Base-by-base conservation (phyloP, 768 basidiomycete species). In the Candolleomyces efflorescens region DNA sequence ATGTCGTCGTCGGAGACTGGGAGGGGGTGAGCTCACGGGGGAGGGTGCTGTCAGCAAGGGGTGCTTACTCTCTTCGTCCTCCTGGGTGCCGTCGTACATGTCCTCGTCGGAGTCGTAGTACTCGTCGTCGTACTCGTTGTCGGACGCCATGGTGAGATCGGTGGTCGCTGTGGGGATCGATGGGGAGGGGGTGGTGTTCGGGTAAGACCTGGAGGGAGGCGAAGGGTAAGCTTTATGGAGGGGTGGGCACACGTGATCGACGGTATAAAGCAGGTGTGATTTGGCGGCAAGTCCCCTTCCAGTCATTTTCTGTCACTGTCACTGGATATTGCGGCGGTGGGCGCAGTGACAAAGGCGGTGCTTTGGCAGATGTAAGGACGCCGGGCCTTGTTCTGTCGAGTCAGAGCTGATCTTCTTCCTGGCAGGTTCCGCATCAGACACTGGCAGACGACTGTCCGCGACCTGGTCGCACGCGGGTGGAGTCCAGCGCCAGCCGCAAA, bases 41-140 rank as follows among this genome's bases (percentile, higher is more conserved):
- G 17, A 44, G 44, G 51, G 17, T 13, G 53, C 2, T 43, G 22
- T 43, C 41, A 46, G 27, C 54, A 18, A 52, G 41, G 24, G 51
- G 43, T 51, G 68, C 77, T 65, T 54, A 81, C 78, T 43, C 55
- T 55, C 67, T 45, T 70, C 66, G 63, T 82, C 83, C 45, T 86
- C 85, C 62, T 85, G 82, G 45, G 80, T 79, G 59, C 82, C 82
- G 69, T 86, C 82, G 64, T 85, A 78, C 70, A 88, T 87, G 57
- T 88, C 86, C 61, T 87, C 86, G 56, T 89, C 88, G 58, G 87
- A 83, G 61, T 82, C 84, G 70, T 84, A 86, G 17, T 87, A 86
- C 38, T 87, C 82, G 68, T 89, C 87, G 4, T 85, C 88, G 66
- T 81, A 80, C 38, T 87, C 86, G 60, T 85, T 85, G 70, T 89